Evolutionary conservation across 306 rosid species (phyloP), one percentile per base, ranked within the genome.

Genomic region (Cicer chorassanicum): DNA sequence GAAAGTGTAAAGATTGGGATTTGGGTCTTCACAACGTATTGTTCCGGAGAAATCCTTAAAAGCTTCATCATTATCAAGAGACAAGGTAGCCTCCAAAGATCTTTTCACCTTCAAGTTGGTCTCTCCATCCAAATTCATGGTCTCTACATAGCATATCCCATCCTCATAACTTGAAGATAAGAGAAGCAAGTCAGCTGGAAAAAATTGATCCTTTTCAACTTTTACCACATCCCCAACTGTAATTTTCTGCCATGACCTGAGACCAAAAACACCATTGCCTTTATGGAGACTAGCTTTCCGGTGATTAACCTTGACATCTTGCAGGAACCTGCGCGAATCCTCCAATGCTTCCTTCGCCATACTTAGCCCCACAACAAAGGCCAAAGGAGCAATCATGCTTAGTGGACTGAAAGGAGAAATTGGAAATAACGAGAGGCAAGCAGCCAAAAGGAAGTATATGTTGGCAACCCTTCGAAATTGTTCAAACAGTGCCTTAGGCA

Each of bases 121-220:
- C 87, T 95, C 98, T 2, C 99, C 99, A 75, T 95, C 99, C 80
- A 95, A 89, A 86, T 95, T 95, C 98, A 95, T 95, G 6, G 98
- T 95, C 88, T 95, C 99, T 75, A 90, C 98, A 77, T 95, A 95
- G 83, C 98, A 95, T 79, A 95, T 92, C 50, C 99, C 99, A 76
- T 95, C 99, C 80, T 86, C 99, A 61, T 95, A 90, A 82, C 97
- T 85, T 18, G 99, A 92, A 0, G 99, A 85, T 81, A 95, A 73
- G 15, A 94, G 87, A 84, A 95, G 89, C 83, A 95, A 80, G 88
- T 95, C 99, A 5, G 99, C 96, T 21, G 99, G 99, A 75, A 95
- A 95, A 86, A 95, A 95, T 36, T 90, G 92, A 81, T 95, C 99
- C 87, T 95, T 92, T 60, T 90, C 92, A 57, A 95, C 92, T 84